Evolutionary conservation across 2,329 filamentous ascomycete genomes (phyloP), one percentile per base, ranked within the genome.

Genomic region (Clarireedia homoeocarpa): DNA sequence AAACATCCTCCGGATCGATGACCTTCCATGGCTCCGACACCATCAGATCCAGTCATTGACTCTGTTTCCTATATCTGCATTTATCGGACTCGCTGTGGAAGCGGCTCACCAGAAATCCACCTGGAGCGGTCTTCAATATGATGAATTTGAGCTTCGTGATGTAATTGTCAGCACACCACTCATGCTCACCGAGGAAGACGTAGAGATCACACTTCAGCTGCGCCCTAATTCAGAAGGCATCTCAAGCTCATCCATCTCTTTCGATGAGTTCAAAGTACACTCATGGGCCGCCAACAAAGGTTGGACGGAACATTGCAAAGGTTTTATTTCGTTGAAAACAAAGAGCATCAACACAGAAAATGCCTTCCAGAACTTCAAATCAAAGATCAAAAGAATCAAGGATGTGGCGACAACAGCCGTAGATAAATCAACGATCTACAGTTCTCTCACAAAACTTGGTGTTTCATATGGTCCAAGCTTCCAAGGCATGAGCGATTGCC

Each of bases 241-340:
- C 42, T 20, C 26, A 34, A 34, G 27, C n/a, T 34, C 53, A 34
- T 55, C 47, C 7, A 10, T 14, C 15, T 34, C 23, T 20, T 58
- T 54, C 48, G 40, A 53, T 14, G 54, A 59, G 20, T 59, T 59
- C 51, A 38, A 20, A 15, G 20, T 59, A 23, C 45, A 53, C 26
- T 59, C 54, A 6, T 53, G 38, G 38, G 23, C 45, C 9, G 26
- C 38, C 3, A 50, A 48, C 39, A 40, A 59, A 47, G 48, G 54
- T 20, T 57, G 53, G 54, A 75, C 76, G 0, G 78, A 84, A 57
- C 67, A 85, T 62, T 83, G 80, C 64, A 72, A 75, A 50, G 79
- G 79, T 2, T 38, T 53, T 9, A 34, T 55, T 34, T 20, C 34
- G 4, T 40, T 46, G 6, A 55, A 42, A 34, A 14, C 26, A 27